phyloP scores from a whole-genome alignment of 1,284 basidiomycete genomes.

The Cryptococcus hybrid region DNA sequence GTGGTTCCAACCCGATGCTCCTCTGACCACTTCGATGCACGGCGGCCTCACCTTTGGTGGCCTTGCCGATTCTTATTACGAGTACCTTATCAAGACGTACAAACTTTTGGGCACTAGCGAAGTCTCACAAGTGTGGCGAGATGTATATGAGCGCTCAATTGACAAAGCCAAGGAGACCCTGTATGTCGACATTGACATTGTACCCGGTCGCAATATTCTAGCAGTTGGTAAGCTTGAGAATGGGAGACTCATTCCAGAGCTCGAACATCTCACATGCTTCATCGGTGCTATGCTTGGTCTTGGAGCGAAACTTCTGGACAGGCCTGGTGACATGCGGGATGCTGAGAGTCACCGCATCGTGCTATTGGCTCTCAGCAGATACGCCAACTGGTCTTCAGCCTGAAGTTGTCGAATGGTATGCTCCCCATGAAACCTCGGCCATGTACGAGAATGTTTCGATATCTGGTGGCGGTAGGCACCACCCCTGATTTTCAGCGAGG shows the following conservation, averaged over 20 bases:
- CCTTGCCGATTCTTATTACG: conserved; percentile 55
- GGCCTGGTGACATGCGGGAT: conserved; percentile 50
- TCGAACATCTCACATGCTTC: conserved; percentile 54
- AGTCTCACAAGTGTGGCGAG: conserved; percentile 49
- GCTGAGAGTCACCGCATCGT: conserved; percentile 54
- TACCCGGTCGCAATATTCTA: conserved; percentile 50
- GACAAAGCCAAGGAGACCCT: conserved; percentile 52
- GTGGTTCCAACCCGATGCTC: conserved; percentile 45
- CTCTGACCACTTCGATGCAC: conserved; percentile 4
- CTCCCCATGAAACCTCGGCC: conserved; percentile 16
- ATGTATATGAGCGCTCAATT: conserved; percentile 52
- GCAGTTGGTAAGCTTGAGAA: conserved; percentile 43
- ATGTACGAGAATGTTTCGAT: conserved; percentile 36
- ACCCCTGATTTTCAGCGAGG: conserved; percentile 12
- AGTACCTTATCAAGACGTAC: conserved; percentile 57
- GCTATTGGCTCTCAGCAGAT: conserved; percentile 54
- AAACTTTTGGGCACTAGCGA: conserved; percentile 51
- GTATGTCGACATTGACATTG: conserved; percentile 46
- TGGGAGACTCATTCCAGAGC: conserved; percentile 26
- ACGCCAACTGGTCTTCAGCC: conserved; percentile 51
- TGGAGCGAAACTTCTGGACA: conserved; percentile 53
- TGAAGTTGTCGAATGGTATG: conserved; percentile 47
- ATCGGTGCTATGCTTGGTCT: conserved; percentile 58
- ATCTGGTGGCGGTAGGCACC: conserved; percentile 12
- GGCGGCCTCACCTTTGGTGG: conserved; percentile 53